Evolutionary conservation across 2,329 filamentous ascomycete genomes (phyloP), one percentile per base, ranked within the genome.

Genomic region (Fusarium miscanthi): DNA sequence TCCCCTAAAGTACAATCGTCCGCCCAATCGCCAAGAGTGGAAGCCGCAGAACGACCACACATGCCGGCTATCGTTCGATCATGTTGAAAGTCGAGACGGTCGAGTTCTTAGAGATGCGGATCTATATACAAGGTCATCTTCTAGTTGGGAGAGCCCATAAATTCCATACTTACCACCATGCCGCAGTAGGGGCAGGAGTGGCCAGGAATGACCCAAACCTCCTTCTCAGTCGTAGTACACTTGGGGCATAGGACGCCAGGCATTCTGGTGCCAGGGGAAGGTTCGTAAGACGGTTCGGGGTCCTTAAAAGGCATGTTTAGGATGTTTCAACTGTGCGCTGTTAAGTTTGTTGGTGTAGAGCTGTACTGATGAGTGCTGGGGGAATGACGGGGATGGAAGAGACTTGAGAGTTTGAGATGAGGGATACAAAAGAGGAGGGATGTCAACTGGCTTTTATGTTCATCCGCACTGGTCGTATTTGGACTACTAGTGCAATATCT

Each of bases 111-210:
- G 17, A 51, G 30, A 25, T 11, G 11, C 0, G 2, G 2, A 14
- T 3, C 30, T 51, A 4, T 3, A 19, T 10, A 19, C 0, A 13
- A 19, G 2, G 3, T 49, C 11, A 33, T 11, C 8, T 3, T 10
- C 2, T 11, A 1, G 2, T 23, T 23, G 6, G 0, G 19, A 5
- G 1, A 14, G 3, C 8, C 14, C 11, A 8, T 3, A 19, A 19
- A 11, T 0, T 2, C 10, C 8, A 10, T 35, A 51, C 46, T 25
- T 25, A 35, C 30, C 3, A 19, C n/a, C 4, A 5, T 25, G 10
- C 30, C 16, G 11, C 46, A 51, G 25, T 25, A 25, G 8, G n/a
- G 30, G 3, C 30, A 35, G n/a, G 12, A 25, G 11, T 33, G n/a
- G 8, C 46, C n/a, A 33, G n/a, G 30, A 13, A 19, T 25, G n/a